Base-by-base conservation (phyloP, 495 filamentous ascomycete genomes). In the Penicillium paxilli region DNA sequence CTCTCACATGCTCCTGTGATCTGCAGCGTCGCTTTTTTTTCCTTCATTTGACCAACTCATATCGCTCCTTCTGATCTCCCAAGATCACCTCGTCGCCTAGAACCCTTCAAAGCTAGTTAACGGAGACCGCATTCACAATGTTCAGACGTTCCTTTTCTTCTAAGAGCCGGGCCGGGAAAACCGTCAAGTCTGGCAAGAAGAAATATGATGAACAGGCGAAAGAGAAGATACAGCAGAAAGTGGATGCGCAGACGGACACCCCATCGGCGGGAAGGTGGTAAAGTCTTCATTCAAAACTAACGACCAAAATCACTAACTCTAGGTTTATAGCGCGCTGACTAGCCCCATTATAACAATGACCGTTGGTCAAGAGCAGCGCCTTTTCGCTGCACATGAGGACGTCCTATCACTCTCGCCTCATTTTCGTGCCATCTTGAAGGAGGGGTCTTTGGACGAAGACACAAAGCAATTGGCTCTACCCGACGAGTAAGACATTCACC, bases 301-400 rank as follows among this genome's bases (percentile, higher is more conserved):
- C 49, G 55, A 50, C 42, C 51, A 49, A 54, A 52, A 54, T 60
- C 63, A 54, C 66, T 68, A 28, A 58, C 63, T 42, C 22, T 52
- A 19, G 50, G 6, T 24, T 37, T 45, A 40, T 65, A 86, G 83
- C 68, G 78, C 78, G 60, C 77, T 86, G 68, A 79, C 85, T 54
- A 90, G 87, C 57, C 86, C 89, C 58, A 93, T 96, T 71, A 75
- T 96, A 67, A 93, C 90, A 47, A 75, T 96, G 63, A 80, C 88
- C 62, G 86, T 96, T 59, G 90, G 92, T 28, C 74, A 70, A 44
- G 91, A 95, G 54, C 83, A 86, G 67, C 87, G 91, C 58, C 80
- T 96, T 69, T 88, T 88, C 70, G 85, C 84, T 45, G 85, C 85
- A 52, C 85, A 88, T 62, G 83, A 87, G 71, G 83, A 88, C 65